Percentiles rank a stretch among this genome's conserved stretches.
phyloP scores from a whole-genome alignment of 2,329 filamentous ascomycete species.

The Trichoderma gracile region DNA sequence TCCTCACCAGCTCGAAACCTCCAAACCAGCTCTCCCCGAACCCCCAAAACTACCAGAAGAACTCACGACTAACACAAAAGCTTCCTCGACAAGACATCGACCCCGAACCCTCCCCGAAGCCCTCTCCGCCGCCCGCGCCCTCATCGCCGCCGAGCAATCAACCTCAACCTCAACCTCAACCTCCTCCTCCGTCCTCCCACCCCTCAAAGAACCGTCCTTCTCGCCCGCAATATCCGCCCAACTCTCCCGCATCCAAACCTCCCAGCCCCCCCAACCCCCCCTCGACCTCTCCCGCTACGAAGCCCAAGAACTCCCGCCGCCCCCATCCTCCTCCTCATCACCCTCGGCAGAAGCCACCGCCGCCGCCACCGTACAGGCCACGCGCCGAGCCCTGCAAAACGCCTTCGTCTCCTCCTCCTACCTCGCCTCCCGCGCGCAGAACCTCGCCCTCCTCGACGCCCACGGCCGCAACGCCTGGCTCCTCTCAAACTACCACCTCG shows the following conservation, averaged over 20 bases:
- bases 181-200: constrained; percentile 47
- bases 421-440: constrained; percentile 51
- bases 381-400: constrained; percentile 61
- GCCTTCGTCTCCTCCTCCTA: constrained; percentile 55
- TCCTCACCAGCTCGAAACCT: constrained; percentile 28
- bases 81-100: constrained; percentile 97
- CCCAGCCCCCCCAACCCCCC: constrained; percentile 43
- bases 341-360: background rate
- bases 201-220: constrained; percentile 55
- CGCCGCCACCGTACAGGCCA: background rate
- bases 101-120: constrained; percentile 63
- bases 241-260: constrained; percentile 57
- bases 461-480: constrained; percentile 93
- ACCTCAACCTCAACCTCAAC: too few relatives aligned
- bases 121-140: constrained; percentile 65
- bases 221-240: constrained; percentile 68
- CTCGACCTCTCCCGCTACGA: constrained; percentile 82
- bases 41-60: too few relatives aligned
- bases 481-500: constrained; percentile 76
- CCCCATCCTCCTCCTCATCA: constrained; percentile 3
- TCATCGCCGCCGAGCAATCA: constrained; percentile 68
- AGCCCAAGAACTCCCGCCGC: constrained; percentile 58
- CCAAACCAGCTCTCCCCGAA: too few relatives aligned
- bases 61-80: too few relatives aligned
- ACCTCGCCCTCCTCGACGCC: constrained; percentile 72